Percentiles rank a stretch among this genome's conserved stretches.
Conservation (phyloP, 345 rosid genomes). For the Syzygium aqueum region DNA sequence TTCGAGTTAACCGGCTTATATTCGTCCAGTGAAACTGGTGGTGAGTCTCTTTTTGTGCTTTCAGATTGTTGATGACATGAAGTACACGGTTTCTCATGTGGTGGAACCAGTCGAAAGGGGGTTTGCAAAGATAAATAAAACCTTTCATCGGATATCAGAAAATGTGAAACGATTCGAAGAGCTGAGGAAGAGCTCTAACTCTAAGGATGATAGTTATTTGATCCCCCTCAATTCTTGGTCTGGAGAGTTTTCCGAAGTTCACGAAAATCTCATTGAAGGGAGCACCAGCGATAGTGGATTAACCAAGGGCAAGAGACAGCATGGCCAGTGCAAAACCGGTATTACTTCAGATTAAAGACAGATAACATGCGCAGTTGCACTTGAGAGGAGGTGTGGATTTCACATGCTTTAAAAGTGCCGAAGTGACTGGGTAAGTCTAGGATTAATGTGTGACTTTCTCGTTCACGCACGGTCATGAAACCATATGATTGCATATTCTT, state of each 20-base stretch:
- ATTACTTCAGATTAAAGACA: constrained; percentile 23
- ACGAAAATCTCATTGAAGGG: constrained; percentile 53
- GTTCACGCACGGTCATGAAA: not conserved
- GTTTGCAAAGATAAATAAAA: constrained; percentile 75
- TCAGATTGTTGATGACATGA: constrained; percentile 98
- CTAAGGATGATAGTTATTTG: constrained; percentile 78
- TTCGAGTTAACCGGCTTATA: not conserved
- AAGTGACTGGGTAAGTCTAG: not conserved
- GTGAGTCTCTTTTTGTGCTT: not conserved
- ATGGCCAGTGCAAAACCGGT: constrained; percentile 29
- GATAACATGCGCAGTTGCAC: constrained; percentile 12
- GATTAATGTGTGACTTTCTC: not conserved
- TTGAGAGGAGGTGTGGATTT: not conserved
- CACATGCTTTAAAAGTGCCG: not conserved
- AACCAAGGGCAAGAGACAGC: constrained; percentile 42
- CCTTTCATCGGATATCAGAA: constrained; percentile 79
- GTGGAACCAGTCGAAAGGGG: constrained; percentile 99
- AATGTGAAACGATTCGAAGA: constrained; percentile 74
- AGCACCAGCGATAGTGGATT: constrained; percentile 89
- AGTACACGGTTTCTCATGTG: constrained; percentile 92
- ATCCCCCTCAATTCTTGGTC: constrained; percentile 78
- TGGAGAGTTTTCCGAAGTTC: constrained; percentile 73
- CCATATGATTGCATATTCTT: not conserved
- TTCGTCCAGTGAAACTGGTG: not conserved
- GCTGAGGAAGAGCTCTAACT: constrained; percentile 50